Conservation (phyloP, 225 moss, liverwort and hornwort genomes). For the Pseudoscleropodium purum region DNA sequence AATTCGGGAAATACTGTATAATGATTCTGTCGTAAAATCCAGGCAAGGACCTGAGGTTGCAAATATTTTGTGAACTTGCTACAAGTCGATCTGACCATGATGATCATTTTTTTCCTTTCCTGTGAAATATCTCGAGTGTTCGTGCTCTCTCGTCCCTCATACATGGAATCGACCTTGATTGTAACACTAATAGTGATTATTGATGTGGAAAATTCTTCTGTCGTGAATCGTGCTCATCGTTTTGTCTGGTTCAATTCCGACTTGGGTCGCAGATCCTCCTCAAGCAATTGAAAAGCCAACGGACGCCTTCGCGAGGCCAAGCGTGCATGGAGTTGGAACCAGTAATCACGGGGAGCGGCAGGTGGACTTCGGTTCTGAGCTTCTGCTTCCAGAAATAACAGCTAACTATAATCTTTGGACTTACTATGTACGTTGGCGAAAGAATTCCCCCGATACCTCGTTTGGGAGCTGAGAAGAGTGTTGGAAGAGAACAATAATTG, state of each 20-base stretch:
- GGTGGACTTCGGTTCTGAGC: not conserved
- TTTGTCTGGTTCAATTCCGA: no score
- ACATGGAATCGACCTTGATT: not conserved
- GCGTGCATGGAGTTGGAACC: not conserved
- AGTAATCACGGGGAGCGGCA: conserved; percentile 4
- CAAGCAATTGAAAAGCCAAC: not conserved
- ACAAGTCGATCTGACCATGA: no score
- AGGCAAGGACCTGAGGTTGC: no score
- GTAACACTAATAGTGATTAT: no score
- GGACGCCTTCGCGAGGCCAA: not conserved
- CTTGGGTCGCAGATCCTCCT: not conserved
- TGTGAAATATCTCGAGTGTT: no score
- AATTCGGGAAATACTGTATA: no score
- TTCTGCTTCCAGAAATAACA: conserved; percentile 8
- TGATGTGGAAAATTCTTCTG: no score
- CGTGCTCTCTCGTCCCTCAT: not conserved
- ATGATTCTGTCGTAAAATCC: no score
- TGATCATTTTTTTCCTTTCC: no score
- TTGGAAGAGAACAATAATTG: not conserved
- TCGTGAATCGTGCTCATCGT: no score
- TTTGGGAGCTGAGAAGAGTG: conserved; percentile 7
- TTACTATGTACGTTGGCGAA: not conserved
- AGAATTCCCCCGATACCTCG: conserved; percentile 21
- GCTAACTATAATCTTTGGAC: conserved; percentile 14
- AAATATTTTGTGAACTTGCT: no score